These are phyloP conservation scores for Salix suchowensis DNA, from an alignment of 345 rosid species.

Conservation along the genomic window DNA sequence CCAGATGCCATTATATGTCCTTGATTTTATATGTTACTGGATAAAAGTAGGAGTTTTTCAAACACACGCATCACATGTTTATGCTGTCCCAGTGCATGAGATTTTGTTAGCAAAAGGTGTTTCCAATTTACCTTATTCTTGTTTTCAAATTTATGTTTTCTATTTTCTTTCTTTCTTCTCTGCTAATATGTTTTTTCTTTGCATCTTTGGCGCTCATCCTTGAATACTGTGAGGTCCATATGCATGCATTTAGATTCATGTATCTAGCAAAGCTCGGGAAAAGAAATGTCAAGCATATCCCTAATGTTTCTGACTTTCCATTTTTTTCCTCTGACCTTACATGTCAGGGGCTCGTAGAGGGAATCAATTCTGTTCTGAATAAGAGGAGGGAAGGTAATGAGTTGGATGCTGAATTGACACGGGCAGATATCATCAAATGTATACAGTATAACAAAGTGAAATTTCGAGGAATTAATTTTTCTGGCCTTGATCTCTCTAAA, in stretches of 20 bases:
- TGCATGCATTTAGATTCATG: neutral
- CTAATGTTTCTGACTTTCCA: neutral
- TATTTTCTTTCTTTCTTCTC: neutral
- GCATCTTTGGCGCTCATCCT: neutral
- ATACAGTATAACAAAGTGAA: slow-evolving; percentile 70
- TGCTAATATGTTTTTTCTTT: neutral
- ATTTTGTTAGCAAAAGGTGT: neutral
- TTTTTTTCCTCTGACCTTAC: neutral
- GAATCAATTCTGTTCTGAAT: slow-evolving; percentile 36
- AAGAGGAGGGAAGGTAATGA: slow-evolving; percentile 55
- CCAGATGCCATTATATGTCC: neutral
- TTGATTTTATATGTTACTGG: neutral
- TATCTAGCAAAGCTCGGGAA: neutral
- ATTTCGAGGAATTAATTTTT: slow-evolving; percentile 82
- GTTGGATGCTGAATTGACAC: slow-evolving; percentile 60
- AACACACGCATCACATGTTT: neutral
- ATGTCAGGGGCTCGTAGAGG: slow-evolving; percentile 66
- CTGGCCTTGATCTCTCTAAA: slow-evolving; percentile 90
- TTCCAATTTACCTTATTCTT: neutral
- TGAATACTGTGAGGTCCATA: neutral
- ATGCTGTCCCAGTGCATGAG: neutral
- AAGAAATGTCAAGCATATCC: neutral
- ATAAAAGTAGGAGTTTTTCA: neutral
- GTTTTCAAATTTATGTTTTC: neutral
- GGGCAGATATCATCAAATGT: slow-evolving; percentile 83